phyloP scores from a whole-genome alignment of 2,329 filamentous ascomycete genomes.

The Colletotrichum sp. region DNA sequence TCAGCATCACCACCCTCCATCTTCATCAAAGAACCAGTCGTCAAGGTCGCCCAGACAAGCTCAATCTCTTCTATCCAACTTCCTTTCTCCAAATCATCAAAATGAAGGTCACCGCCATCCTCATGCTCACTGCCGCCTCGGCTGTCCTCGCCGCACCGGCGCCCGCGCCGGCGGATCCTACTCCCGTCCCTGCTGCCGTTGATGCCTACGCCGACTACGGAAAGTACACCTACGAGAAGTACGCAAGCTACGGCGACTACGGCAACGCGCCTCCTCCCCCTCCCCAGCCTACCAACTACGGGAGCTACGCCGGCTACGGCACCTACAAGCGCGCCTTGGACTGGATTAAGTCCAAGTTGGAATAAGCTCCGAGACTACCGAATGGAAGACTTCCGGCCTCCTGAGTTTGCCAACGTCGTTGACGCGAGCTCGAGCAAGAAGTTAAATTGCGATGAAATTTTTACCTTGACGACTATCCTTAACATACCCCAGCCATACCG shows the following conservation, averaged over 20 bases:
- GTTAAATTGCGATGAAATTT: not conserved
- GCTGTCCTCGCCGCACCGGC: conserved; percentile 25
- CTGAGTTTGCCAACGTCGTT: not conserved
- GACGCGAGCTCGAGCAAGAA: not conserved
- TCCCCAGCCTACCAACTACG: not conserved
- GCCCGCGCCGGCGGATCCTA: conserved; percentile 18
- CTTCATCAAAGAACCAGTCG: not conserved
- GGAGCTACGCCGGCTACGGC: conserved; percentile 17
- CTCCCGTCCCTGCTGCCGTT: not conserved
- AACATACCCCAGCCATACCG: not conserved
- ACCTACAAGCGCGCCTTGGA: conserved; percentile 12
- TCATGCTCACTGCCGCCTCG: conserved; percentile 28
- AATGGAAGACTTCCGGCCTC: not conserved
- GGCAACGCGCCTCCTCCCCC: not conserved
- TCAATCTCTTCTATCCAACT: not conserved
- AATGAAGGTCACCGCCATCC: conserved; percentile 35
- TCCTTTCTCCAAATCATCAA: not conserved
- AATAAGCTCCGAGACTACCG: not conserved
- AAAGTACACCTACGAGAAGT: conserved; percentile 11
- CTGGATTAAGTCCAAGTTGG: not conserved
- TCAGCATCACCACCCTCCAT: not conserved
- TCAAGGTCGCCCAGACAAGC: not conserved
- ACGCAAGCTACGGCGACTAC: conserved; percentile 8
- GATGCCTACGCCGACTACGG: conserved; percentile 11
- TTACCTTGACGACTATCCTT: not conserved